Conservation (phyloP, 1,139 yeast genomes). For the Torulaspora pretoriensis region DNA sequence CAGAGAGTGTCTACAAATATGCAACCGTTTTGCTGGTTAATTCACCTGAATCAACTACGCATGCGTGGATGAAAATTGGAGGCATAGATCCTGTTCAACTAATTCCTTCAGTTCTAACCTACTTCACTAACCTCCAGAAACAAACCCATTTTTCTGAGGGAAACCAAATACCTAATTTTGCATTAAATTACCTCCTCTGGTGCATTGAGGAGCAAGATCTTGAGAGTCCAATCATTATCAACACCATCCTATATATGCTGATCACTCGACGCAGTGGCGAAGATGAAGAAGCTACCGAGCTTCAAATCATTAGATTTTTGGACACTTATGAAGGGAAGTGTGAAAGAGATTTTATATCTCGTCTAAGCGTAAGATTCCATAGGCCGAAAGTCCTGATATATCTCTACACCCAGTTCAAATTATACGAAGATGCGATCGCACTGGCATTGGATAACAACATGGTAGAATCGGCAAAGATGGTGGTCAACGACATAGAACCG, state of each 20-base stretch:
- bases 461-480: slow-evolving; percentile 54
- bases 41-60: slow-evolving; percentile 65
- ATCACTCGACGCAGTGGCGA: slow-evolving; percentile 44
- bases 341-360: slow-evolving; percentile 69
- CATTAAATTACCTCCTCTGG: slow-evolving; percentile 58
- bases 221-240: slow-evolving; percentile 55
- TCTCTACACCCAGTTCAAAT: slow-evolving; percentile 60
- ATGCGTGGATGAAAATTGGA: slow-evolving; percentile 66
- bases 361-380: slow-evolving; percentile 62
- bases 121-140: slow-evolving; percentile 47
- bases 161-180: slow-evolving; percentile 49
- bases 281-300: slow-evolving; percentile 35
- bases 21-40: slow-evolving; percentile 67
- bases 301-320: slow-evolving; percentile 48
- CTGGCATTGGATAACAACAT: slow-evolving; percentile 64
- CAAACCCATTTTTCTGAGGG: slow-evolving; percentile 22
- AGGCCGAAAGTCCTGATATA: slow-evolving; percentile 64
- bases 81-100: slow-evolving; percentile 53
- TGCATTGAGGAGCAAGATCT: slow-evolving; percentile 52
- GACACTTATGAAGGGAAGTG: slow-evolving; percentile 38
- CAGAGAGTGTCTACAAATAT: slow-evolving; percentile 55
- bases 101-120: slow-evolving; percentile 71
- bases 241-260: slow-evolving; percentile 67
- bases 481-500: slow-evolving; percentile 51
- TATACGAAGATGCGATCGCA: slow-evolving; percentile 76